These are phyloP conservation scores for Ogataea neopini DNA, from an alignment of 805 yeast species.

Conservation along the genomic window DNA sequence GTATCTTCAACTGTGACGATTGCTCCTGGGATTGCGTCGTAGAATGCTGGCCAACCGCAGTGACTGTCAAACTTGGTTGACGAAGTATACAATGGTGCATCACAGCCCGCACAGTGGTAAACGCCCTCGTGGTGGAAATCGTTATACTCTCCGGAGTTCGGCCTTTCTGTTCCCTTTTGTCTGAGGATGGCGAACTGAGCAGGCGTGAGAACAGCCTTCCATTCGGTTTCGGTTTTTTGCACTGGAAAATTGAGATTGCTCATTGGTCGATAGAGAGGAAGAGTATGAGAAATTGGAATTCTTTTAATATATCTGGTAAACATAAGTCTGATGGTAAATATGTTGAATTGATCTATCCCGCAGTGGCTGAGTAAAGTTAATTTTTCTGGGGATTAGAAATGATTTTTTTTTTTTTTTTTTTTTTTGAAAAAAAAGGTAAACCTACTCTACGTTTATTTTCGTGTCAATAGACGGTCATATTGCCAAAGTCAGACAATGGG, in stretches of 20 bases:
- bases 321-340: neutral
- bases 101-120: conserved; percentile 87
- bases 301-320: neutral
- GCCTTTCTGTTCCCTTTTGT: conserved; percentile 70
- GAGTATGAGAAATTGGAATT: neutral
- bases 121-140: conserved; percentile 55
- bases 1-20: conserved; percentile 61
- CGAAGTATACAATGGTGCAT: conserved; percentile 74
- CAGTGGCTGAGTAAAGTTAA: neutral
- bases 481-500: neutral
- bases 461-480: neutral
- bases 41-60: conserved; percentile 99
- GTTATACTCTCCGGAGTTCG: conserved; percentile 62
- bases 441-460: neutral
- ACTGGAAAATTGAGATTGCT: conserved; percentile 8
- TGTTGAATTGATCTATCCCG: neutral
- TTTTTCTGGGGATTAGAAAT: neutral
- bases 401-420: too few species aligned
- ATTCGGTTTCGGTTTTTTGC: conserved; percentile 52
- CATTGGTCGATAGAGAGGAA: neutral
- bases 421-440: neutral
- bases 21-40: conserved; percentile 83
- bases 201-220: conserved; percentile 79
- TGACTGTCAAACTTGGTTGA: conserved; percentile 82
- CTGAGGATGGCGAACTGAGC: conserved; percentile 78